Base-by-base conservation (phyloP, 1,139 yeast genomes). In the Yamadazyma triangularis region DNA sequence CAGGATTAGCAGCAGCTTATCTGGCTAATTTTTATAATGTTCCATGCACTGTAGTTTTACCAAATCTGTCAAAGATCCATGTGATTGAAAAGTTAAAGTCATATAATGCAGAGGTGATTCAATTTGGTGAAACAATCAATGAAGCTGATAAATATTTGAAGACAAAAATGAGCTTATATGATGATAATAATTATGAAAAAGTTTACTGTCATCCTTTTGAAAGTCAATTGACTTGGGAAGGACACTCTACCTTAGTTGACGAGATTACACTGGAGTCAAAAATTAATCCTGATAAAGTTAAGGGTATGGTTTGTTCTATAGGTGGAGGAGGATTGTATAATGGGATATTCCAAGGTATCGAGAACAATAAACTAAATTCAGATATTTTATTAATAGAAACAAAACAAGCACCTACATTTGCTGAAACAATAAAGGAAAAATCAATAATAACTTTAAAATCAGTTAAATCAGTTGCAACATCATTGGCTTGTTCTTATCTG, bases 1-100 rank as follows among this genome's bases (percentile, higher is more conserved):
- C 72, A n/a, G 72, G 71, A 0, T 47, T 65, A 27, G 70, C 71
- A 9, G 72, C 70, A 8, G 72, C 70, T 2, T 64, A 59, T 34
- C 54, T 60, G 33, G 53, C 64, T 3, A 38, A 44, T 16, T 45
- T 41, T 34, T 60, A 49, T 36, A 33, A 41, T 3, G 46, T 62
- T 4, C 38, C 43, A 24, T 64, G 72, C 35, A 63, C 68, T 3
- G 71, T 65, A n/a, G 68, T 62, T 2, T 50, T 65, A 4, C 72
- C 72, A 0, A 33, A 30, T 4, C 40, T 30, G 7, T 45, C 66
- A 13, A 58, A 55, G 34, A 41, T 44, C 2, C 47, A 48, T 13
- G 59, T 64, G 0, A 37, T 56, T 10, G 46, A 45, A 6, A 47
- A 45, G 32, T 48, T 65, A 21, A 37, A 46, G 27, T 33, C 31